Conservation (phyloP, 345 rosid species). For the Luvunga scandens region DNA sequence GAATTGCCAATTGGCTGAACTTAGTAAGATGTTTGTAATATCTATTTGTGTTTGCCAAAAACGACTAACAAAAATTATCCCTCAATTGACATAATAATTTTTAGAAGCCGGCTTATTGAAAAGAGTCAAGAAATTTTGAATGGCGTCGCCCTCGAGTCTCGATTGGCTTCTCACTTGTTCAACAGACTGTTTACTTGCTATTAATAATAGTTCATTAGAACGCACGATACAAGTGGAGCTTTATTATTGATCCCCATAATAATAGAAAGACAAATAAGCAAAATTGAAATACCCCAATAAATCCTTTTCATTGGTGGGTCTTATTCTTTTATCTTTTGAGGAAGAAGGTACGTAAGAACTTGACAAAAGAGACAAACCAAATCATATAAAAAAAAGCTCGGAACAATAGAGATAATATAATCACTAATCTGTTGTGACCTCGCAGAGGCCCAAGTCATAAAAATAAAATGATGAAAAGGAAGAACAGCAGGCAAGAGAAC, state of each 20-base stretch:
- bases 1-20: slow-evolving; percentile 35
- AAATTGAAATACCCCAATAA: background rate
- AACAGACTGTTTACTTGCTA: background rate
- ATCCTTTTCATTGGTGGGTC: background rate
- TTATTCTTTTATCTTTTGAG: background rate
- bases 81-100: slow-evolving; percentile 8
- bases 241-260: background rate
- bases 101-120: slow-evolving; percentile 30
- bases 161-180: background rate
- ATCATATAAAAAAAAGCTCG: background rate
- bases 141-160: background rate
- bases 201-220: no score
- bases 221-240: slow-evolving; percentile 2
- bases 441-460: background rate
- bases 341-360: background rate
- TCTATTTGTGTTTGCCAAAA: slow-evolving; percentile 8
- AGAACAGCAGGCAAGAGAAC: background rate
- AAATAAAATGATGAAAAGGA: background rate
- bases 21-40: slow-evolving; percentile 18
- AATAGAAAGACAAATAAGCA: background rate
- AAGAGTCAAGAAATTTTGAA: background rate
- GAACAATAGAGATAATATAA: background rate
- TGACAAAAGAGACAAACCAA: background rate
- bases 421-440: background rate
- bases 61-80: slow-evolving; percentile 16